A percentile compares a stretch with the other conserved stretches of the same genome.
phyloP scores from a whole-genome alignment of 2,329 filamentous ascomycete species.

The Aquanectria penicillioides region DNA sequence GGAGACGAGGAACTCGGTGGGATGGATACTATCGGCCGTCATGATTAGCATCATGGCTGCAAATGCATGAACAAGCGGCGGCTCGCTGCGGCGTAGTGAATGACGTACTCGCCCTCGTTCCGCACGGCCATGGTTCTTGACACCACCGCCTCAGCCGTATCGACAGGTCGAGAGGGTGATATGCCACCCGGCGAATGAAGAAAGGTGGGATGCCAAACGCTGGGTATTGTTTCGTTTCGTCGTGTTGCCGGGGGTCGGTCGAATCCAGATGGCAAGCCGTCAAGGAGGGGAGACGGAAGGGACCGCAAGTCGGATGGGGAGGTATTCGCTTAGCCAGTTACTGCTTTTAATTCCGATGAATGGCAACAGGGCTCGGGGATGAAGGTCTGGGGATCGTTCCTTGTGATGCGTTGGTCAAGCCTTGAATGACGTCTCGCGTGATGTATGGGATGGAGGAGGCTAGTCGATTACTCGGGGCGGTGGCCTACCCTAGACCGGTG shows the following conservation, averaged over 20 bases:
- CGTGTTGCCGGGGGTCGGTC: conserved; percentile 10
- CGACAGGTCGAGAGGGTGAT: conserved; percentile 24
- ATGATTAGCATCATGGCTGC: conserved; percentile 15
- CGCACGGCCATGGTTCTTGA: conserved; percentile 61
- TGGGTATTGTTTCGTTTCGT: conserved; percentile 13
- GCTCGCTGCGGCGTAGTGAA: neutral
- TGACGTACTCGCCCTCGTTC: conserved; percentile 61
- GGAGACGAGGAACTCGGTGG: conserved; percentile 73
- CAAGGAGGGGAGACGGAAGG: neutral
- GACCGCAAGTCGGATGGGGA: no score
- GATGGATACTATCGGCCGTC: conserved; percentile 63
- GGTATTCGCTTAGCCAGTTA: no score
- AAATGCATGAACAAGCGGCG: no score
- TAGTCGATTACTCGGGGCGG: conserved; percentile 21
- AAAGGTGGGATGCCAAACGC: conserved; percentile 15
- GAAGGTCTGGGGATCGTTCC: conserved; percentile 20
- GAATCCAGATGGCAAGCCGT: neutral
- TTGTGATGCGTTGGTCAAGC: conserved; percentile 25
- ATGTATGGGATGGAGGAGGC: conserved; percentile 29
- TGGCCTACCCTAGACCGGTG: conserved; percentile 2
- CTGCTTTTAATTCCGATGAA: no score
- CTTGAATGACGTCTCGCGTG: conserved; percentile 41
- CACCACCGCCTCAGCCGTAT: conserved; percentile 26
- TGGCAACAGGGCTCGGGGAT: neutral
- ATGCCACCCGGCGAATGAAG: conserved; percentile 20